A percentile compares a stretch with the other conserved stretches of the same genome.
Conservation (phyloP, 2,329 filamentous ascomycete genomes). For the Diaporthe destruens region DNA sequence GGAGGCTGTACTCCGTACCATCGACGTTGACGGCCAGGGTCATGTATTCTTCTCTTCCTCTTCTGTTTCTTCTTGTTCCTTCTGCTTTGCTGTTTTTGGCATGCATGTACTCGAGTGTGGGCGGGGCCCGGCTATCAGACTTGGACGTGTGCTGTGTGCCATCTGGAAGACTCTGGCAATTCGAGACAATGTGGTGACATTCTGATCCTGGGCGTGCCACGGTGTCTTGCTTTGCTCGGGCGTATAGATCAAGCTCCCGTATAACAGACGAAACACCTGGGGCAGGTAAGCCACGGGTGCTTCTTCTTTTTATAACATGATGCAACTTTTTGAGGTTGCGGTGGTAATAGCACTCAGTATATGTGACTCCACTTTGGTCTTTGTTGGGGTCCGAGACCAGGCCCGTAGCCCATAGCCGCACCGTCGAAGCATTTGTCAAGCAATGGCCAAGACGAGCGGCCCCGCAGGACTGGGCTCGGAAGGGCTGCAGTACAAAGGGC, state of each 20-base stretch:
- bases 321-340: too few species aligned
- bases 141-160: neutral
- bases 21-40: neutral
- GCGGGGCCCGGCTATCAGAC: too few species aligned
- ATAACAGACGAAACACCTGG: too few species aligned
- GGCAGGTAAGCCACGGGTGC: too few species aligned
- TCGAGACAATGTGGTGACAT: neutral
- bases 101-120: constrained; percentile 9
- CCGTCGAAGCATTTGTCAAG: neutral
- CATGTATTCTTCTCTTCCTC: neutral
- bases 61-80: neutral
- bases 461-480: neutral
- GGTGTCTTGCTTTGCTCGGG: neutral
- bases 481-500: constrained; percentile 9
- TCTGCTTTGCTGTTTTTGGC: neutral
- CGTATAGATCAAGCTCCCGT: too few species aligned
- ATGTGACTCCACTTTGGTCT: too few species aligned
- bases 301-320: too few species aligned
- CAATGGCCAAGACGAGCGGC: constrained; percentile 5
- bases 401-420: too few species aligned
- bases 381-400: too few species aligned
- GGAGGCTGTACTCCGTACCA: neutral
- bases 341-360: too few species aligned
- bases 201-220: neutral
- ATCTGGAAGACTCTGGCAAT: neutral